Evolutionary conservation across 2,329 filamentous ascomycete species (phyloP).

Genomic region (Fusarium euwallaceae): DNA sequence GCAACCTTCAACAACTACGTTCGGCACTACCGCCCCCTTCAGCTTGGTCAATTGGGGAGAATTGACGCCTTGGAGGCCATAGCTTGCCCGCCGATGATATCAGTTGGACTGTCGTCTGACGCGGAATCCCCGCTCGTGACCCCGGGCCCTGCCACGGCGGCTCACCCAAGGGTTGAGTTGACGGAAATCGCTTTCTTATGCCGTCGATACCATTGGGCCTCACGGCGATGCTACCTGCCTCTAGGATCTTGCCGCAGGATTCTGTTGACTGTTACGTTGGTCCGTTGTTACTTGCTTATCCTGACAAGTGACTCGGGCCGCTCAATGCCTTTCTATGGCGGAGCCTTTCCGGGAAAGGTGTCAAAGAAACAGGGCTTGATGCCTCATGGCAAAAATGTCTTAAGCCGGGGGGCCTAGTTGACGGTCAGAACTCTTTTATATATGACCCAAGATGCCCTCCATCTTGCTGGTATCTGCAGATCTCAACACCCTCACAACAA

Average conservation of each 20-base stretch:
- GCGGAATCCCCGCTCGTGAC: slow-evolving; percentile 44
- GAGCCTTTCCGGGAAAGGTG: slow-evolving; percentile 44
- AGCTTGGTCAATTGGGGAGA: slow-evolving; percentile 30
- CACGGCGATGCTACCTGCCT: slow-evolving; percentile 16
- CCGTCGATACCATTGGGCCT: slow-evolving; percentile 39
- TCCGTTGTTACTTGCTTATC: slow-evolving; percentile 23
- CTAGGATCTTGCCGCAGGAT: slow-evolving; percentile 34
- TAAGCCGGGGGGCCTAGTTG: slow-evolving; percentile 40
- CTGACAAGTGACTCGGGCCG: slow-evolving; percentile 44
- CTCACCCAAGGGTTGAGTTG: slow-evolving; percentile 20
- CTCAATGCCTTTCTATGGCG: slow-evolving; percentile 43
- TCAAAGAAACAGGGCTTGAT: slow-evolving; percentile 26
- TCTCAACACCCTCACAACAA: slow-evolving; percentile 12
- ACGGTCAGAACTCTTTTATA: slow-evolving; percentile 40
- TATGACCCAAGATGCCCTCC: slow-evolving; percentile 34
- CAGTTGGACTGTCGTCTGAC: slow-evolving; percentile 42
- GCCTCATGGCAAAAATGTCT: slow-evolving; percentile 27
- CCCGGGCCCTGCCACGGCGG: slow-evolving; percentile 35
- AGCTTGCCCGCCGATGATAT: slow-evolving; percentile 44
- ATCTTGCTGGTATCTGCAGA: slow-evolving; percentile 11
- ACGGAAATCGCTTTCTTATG: slow-evolving; percentile 39
- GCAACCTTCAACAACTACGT: slow-evolving; percentile 35
- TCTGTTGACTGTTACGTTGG: background rate
- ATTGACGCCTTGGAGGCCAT: slow-evolving; percentile 13
- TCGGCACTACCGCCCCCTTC: slow-evolving; percentile 42